These are phyloP conservation scores for Breviolum minutum DNA, from an alignment of 73 alveolate species.

Conservation along the genomic window DNA sequence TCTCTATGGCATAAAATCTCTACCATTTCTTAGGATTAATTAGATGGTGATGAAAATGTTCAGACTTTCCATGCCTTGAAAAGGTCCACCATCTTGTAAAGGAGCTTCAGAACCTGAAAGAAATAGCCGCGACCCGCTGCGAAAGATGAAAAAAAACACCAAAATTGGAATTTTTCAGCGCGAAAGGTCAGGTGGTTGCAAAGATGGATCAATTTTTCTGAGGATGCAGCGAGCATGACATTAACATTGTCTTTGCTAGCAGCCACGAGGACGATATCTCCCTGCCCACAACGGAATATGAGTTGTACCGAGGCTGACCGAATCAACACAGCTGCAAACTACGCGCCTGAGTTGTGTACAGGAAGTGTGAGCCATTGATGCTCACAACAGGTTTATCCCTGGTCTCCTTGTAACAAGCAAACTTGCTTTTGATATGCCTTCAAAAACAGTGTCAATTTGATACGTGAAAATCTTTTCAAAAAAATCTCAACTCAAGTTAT, in stretches of 20 bases:
- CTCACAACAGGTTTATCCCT: constrained; percentile 99
- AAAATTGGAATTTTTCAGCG: neutral
- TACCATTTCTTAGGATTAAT: neutral
- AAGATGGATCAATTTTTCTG: neutral
- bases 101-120: constrained; percentile 97
- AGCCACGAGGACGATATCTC: constrained; percentile 98
- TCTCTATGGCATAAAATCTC: too few species aligned
- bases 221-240: constrained; percentile 95
- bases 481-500: too few species aligned
- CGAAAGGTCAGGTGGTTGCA: neutral
- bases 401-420: constrained; percentile 73
- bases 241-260: constrained; percentile 97
- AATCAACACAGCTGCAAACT: neutral
- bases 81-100: constrained; percentile 96
- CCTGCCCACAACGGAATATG: constrained; percentile 24
- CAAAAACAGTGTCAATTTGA: neutral
- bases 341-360: constrained; percentile 96
- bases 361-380: constrained; percentile 98
- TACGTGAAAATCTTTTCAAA: too few species aligned
- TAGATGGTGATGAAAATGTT: neutral
- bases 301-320: neutral
- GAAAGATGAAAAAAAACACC: neutral
- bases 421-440: too few species aligned
- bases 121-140: too few species aligned
- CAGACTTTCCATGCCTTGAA: constrained; percentile 95